phyloP scores from a whole-genome alignment of 257 asterid species.

The Solanum peruvianum region DNA sequence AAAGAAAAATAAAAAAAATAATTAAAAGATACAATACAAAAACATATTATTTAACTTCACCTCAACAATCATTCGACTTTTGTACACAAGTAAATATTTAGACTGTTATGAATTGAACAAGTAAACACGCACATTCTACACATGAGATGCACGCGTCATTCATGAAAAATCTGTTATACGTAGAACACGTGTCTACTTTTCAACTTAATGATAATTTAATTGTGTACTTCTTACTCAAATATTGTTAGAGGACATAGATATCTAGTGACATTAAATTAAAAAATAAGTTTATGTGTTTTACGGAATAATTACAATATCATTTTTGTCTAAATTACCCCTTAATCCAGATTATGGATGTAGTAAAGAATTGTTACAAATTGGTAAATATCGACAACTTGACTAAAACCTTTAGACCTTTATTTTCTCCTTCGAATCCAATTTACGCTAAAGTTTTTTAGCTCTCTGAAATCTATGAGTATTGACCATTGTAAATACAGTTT shows the following conservation, averaged over 20 bases:
- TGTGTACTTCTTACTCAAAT: not conserved
- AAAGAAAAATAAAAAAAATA: not conserved
- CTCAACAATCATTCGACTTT: not conserved
- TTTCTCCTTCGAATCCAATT: not conserved
- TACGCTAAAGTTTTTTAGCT: not conserved
- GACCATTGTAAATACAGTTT: not conserved
- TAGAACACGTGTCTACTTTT: not conserved
- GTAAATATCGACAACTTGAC: not conserved
- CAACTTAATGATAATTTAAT: not conserved
- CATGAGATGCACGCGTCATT: not conserved
- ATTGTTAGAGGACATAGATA: not conserved
- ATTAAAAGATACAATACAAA: not conserved
- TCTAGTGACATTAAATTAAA: fast-evolving
- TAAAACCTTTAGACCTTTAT: not conserved
- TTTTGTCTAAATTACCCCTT: not conserved
- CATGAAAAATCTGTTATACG: not conserved
- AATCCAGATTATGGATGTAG: not conserved
- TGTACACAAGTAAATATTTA: not conserved
- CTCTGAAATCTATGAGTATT: not conserved
- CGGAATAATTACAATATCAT: not conserved
- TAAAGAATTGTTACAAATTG: not conserved
- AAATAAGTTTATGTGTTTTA: not conserved
- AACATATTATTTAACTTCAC: not conserved
- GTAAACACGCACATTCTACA: not conserved
- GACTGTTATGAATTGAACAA: not conserved